Conservation (phyloP, 805 yeast genomes). For the Saccharomycopsis olivae region DNA sequence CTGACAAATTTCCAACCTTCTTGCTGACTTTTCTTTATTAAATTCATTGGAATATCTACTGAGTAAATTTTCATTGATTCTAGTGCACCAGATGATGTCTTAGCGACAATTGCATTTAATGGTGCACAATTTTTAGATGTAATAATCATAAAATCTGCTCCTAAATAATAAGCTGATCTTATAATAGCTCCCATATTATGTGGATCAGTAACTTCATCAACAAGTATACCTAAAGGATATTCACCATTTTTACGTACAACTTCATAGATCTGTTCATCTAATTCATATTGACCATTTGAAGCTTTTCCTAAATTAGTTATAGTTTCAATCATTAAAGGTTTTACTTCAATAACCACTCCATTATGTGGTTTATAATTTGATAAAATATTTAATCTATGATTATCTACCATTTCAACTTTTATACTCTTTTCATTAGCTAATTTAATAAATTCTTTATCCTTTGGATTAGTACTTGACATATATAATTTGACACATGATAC, state of each 20-base stretch:
- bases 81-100: constrained; percentile 77
- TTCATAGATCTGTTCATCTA: not conserved
- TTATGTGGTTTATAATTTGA: constrained; percentile 16
- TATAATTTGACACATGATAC: no score
- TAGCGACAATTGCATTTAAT: constrained; percentile 66
- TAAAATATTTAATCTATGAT: no score
- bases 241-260: not conserved
- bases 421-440: no score
- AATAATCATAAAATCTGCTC: constrained; percentile 44
- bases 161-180: constrained; percentile 45
- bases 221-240: constrained; percentile 39
- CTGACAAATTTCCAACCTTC: no score
- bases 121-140: constrained; percentile 51
- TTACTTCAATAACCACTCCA: constrained; percentile 16
- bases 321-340: constrained; percentile 3
- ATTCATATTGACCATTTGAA: not conserved
- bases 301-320: constrained; percentile 6
- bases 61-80: constrained; percentile 67
- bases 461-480: no score
- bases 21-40: no score
- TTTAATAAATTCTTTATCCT: no score
- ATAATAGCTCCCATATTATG: constrained; percentile 50
- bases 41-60: no score
- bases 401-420: no score
- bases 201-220: constrained; percentile 50